These are phyloP conservation scores for Bruguiera parviflora DNA, from an alignment of 345 rosid species.

Conservation along the genomic window DNA sequence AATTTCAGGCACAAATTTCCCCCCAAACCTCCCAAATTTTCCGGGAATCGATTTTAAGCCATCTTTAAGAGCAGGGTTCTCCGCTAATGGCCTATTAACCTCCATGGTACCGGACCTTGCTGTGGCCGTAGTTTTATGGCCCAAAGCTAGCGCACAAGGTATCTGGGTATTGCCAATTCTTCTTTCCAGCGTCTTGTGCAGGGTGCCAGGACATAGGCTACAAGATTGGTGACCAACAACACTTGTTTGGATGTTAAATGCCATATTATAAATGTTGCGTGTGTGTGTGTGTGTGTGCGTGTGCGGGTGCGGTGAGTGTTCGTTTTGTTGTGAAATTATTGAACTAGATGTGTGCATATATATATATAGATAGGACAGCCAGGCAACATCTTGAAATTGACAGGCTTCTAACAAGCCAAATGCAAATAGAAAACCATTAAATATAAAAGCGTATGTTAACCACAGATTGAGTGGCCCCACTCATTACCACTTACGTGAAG, in stretches of 20 bases:
- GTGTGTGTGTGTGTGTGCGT: neutral
- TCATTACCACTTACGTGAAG: too few relatives aligned
- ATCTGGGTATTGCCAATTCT: neutral
- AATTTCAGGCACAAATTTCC: conserved; percentile 75
- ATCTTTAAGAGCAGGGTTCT: neutral
- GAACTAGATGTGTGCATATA: neutral
- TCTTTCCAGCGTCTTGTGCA: neutral
- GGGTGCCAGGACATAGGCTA: neutral
- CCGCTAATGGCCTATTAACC: neutral
- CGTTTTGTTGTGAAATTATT: neutral
- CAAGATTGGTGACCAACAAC: neutral
- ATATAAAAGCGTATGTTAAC: too few relatives aligned
- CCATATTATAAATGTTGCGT: neutral
- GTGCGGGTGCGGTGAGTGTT: neutral
- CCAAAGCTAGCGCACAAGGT: neutral
- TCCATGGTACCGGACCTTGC: neutral
- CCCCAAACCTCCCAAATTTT: conserved; percentile 72
- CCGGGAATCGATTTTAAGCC: conserved; percentile 14
- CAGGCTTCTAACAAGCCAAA: too few relatives aligned
- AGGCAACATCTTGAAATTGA: too few relatives aligned
- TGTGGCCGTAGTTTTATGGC: neutral
- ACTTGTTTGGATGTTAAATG: conserved; percentile 5
- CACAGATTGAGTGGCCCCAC: too few relatives aligned
- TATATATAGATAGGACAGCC: too few relatives aligned
- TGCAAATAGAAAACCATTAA: too few relatives aligned